A percentile compares a stretch with the other conserved stretches of the same genome.
Evolutionary conservation across 768 basidiomycete genomes (phyloP).

Genomic region (Mycena kentingensis): DNA sequence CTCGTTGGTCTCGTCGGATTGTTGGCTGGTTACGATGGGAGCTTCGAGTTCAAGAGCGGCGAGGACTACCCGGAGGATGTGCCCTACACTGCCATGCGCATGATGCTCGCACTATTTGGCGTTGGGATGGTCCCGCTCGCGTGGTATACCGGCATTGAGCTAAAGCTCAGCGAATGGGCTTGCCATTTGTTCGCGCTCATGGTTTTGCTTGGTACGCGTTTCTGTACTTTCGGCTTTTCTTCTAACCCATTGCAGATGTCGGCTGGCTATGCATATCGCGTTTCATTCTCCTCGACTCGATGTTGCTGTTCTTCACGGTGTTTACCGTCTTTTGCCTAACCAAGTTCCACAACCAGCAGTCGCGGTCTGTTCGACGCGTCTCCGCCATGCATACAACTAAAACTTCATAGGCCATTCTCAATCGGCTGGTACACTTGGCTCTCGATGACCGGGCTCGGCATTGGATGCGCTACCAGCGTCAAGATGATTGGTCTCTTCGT

Average conservation of each 20-base stretch:
- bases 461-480: slow-evolving; percentile 95
- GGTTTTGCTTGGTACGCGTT: slow-evolving; percentile 79
- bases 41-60: slow-evolving; percentile 94
- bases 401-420: slow-evolving; percentile 72
- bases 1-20: slow-evolving; percentile 92
- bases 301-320: slow-evolving; percentile 98
- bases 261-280: slow-evolving; percentile 97
- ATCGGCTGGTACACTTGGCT: slow-evolving; percentile 99
- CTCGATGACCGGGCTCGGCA: slow-evolving; percentile 87
- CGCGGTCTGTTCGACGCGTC: slow-evolving; percentile 71
- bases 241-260: slow-evolving; percentile 66
- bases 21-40: slow-evolving; percentile 87
- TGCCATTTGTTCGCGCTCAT: slow-evolving; percentile 92
- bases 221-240: not conserved
- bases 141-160: slow-evolving; percentile 95
- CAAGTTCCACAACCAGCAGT: slow-evolving; percentile 97
- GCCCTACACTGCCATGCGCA: slow-evolving; percentile 93
- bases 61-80: slow-evolving; percentile 79
- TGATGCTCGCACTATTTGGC: slow-evolving; percentile 92
- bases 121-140: slow-evolving; percentile 93
- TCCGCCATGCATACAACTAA: slow-evolving; percentile 12
- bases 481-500: slow-evolving; percentile 97
- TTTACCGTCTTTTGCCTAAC: slow-evolving; percentile 92
- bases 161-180: slow-evolving; percentile 87
- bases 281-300: slow-evolving; percentile 96